phyloP scores from a whole-genome alignment of 164 flowering plant species.

The Warburgia ugandensis region DNA sequence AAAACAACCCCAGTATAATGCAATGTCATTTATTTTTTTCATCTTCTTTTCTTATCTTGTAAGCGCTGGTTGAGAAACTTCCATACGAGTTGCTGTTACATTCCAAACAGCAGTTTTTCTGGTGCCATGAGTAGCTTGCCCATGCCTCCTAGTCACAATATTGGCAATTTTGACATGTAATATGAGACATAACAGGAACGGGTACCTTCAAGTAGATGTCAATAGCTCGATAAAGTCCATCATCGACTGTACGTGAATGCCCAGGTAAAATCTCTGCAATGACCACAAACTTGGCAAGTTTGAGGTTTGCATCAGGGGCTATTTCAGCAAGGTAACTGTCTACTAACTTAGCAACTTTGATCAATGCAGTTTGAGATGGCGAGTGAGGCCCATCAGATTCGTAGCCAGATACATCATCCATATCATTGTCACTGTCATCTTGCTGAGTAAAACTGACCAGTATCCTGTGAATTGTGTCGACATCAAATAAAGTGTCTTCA shows the following conservation, averaged over 20 bases:
- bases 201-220: slow-evolving; percentile 81
- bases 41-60: no score
- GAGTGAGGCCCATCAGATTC: slow-evolving; percentile 62
- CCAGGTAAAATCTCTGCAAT: slow-evolving; percentile 71
- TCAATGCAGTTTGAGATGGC: slow-evolving; percentile 63
- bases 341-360: slow-evolving; percentile 61
- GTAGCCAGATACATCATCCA: slow-evolving; percentile 53
- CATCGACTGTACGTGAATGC: slow-evolving; percentile 67
- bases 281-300: slow-evolving; percentile 62
- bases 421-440: slow-evolving; percentile 67
- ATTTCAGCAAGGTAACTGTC: slow-evolving; percentile 89
- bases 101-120: no score
- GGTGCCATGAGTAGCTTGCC: no score
- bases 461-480: slow-evolving; percentile 79
- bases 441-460: slow-evolving; percentile 68
- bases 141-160: no score
- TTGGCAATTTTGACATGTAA: background rate
- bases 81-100: no score
- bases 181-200: background rate
- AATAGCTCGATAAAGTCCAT: slow-evolving; percentile 78
- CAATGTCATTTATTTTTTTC: no score
- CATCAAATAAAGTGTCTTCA: slow-evolving; percentile 71
- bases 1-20: no score
- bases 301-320: slow-evolving; percentile 87
- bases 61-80: no score